Evolutionary conservation across 805 yeast genomes (phyloP).

Genomic region (Candida stauntonica): DNA sequence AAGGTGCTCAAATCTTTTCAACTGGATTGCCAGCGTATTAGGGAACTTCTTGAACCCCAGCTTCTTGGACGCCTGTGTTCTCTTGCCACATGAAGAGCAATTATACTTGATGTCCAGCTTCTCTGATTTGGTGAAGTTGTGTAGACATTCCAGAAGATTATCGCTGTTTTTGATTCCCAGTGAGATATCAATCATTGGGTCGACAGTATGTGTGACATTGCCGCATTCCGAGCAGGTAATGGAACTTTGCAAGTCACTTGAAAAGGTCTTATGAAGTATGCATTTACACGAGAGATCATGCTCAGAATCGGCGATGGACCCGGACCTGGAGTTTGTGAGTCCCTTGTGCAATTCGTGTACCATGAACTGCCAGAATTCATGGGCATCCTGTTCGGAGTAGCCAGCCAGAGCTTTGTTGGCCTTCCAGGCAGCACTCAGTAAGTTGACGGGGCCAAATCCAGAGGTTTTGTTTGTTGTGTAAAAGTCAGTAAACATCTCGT

Average conservation of each 20-base stretch:
- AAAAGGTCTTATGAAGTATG: constrained; percentile 75
- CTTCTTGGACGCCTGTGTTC: constrained; percentile 67
- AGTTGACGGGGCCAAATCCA: constrained; percentile 77
- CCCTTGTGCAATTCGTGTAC: constrained; percentile 74
- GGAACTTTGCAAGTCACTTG: constrained; percentile 78
- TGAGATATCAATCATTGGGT: constrained; percentile 87
- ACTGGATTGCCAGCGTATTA: constrained; percentile 74
- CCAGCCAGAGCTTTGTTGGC: constrained; percentile 86
- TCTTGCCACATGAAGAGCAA: constrained; percentile 61
- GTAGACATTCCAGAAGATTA: constrained; percentile 58
- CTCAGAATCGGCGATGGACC: constrained; percentile 14
- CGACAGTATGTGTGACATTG: constrained; percentile 55
- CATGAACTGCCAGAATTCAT: constrained; percentile 92
- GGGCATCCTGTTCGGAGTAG: constrained; percentile 97
- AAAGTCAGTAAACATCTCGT: constrained; percentile 69
- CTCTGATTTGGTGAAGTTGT: constrained; percentile 75
- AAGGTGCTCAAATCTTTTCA: constrained; percentile 63
- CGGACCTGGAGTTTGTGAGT: constrained; percentile 17
- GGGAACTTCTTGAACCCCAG: constrained; percentile 68
- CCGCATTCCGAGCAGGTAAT: constrained; percentile 71
- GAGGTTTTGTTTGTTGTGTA: constrained; percentile 57
- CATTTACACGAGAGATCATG: constrained; percentile 57
- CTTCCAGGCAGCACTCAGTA: constrained; percentile 85
- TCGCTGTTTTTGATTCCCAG: constrained; percentile 56
- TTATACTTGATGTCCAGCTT: constrained; percentile 67